These are phyloP conservation scores for Kwoniella europaea DNA, from an alignment of 768 basidiomycete species.

Conservation along the genomic window DNA sequence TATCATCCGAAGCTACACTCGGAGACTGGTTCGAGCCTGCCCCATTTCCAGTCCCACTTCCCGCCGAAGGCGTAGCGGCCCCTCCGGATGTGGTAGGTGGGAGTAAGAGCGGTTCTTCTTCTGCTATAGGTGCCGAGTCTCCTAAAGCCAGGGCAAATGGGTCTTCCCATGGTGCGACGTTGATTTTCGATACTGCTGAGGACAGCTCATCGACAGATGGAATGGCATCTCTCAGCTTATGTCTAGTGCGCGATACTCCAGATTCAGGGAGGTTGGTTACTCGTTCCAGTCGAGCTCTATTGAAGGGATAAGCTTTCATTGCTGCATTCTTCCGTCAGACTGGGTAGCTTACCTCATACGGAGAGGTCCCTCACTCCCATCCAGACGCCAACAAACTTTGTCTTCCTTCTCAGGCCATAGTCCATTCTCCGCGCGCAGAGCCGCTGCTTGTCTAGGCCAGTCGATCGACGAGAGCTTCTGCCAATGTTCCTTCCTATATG, in stretches of 20 bases:
- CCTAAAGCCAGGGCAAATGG: conserved; percentile 52
- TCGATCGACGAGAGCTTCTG: conserved; percentile 64
- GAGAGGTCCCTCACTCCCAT: conserved; percentile 90
- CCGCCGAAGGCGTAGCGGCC: neutral
- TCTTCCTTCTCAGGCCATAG: conserved; percentile 71
- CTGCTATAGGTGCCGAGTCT: conserved; percentile 40
- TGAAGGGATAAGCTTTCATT: neutral
- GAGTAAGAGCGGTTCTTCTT: conserved; percentile 33
- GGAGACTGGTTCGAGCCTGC: conserved; percentile 5
- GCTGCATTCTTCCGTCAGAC: neutral
- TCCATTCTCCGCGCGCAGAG: conserved; percentile 76
- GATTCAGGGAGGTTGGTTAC: conserved; percentile 34
- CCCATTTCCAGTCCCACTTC: neutral
- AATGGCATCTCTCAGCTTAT: conserved; percentile 50
- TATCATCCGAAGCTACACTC: conserved; percentile 21
- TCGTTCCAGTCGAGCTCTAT: conserved; percentile 45
- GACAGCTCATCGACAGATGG: conserved; percentile 53
- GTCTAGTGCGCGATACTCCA: conserved; percentile 28
- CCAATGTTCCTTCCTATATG: conserved; percentile 72
- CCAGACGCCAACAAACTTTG: conserved; percentile 72
- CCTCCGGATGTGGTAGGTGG: neutral
- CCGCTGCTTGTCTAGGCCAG: conserved; percentile 63
- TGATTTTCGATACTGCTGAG: conserved; percentile 51
- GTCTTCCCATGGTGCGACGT: conserved; percentile 56
- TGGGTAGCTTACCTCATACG: conserved; percentile 69